phyloP scores from a whole-genome alignment of 2,329 filamentous ascomycete species.

The Colletotrichum costaricense region DNA sequence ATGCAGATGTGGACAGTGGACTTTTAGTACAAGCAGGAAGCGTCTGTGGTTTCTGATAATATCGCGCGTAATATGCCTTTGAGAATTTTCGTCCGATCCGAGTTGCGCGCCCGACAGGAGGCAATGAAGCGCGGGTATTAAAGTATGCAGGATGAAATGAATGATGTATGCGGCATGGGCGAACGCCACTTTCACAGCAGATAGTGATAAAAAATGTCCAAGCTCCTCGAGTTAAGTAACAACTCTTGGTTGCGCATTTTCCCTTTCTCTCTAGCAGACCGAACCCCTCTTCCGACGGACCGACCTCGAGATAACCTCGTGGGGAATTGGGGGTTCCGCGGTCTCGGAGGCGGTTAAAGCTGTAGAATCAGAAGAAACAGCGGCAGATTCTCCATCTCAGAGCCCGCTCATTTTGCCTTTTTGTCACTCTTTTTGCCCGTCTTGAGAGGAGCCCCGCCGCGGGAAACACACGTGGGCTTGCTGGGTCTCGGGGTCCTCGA shows the following conservation, averaged over 20 bases:
- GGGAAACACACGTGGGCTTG: background rate
- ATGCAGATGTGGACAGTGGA: background rate
- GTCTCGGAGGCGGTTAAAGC: conserved; percentile 4
- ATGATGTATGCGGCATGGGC: background rate
- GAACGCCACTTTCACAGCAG: background rate
- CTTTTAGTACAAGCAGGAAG: background rate
- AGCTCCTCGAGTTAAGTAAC: background rate
- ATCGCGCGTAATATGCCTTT: background rate
- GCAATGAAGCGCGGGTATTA: background rate
- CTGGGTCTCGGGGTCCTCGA: background rate
- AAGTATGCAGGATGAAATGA: background rate
- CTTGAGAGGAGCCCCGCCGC: background rate
- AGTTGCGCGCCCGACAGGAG: background rate
- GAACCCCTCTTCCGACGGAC: background rate
- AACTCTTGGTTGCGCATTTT: background rate
- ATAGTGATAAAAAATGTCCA: background rate
- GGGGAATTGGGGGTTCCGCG: background rate
- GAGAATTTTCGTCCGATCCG: background rate
- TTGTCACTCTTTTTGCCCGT: background rate
- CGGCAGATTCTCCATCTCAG: background rate
- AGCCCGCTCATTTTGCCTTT: background rate
- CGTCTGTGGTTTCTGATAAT: too few relatives aligned
- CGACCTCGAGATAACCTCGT: background rate
- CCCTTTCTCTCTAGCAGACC: background rate
- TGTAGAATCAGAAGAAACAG: background rate